Conservation (phyloP, 169 alveolate genomes). For the Eimeria necatrix region DNA sequence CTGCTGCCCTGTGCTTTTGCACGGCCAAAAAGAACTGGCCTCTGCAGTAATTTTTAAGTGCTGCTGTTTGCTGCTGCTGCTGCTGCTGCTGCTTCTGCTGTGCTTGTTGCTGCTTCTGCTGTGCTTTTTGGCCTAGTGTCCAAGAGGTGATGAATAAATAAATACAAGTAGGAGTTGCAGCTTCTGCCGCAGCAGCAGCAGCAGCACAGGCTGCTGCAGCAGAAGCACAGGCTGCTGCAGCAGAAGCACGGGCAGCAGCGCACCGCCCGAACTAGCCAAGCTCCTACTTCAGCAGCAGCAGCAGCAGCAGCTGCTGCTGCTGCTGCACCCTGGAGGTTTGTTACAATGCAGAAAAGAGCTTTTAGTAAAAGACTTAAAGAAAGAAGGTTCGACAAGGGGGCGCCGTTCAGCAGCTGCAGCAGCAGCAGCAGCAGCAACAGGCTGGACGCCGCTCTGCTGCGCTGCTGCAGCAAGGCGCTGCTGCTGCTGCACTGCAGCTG, state of each 20-base stretch:
- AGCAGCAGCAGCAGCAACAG: not conserved
- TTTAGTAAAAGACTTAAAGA: too few relatives aligned
- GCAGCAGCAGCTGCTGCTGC: not conserved
- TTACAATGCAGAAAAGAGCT: too few relatives aligned
- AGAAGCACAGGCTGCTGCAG: not conserved
- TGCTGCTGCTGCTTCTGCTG: conserved; percentile 4
- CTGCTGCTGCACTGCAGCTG: conserved; percentile 1
- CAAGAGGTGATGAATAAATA: too few relatives aligned
- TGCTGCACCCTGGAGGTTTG: too few relatives aligned
- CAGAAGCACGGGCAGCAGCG: not conserved
- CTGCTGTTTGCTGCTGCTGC: not conserved
- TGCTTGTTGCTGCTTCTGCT: not conserved
- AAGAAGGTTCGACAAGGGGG: too few relatives aligned
- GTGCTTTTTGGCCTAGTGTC: not conserved
- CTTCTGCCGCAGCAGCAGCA: not conserved
- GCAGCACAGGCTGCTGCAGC: not conserved
- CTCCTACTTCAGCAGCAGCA: not conserved
- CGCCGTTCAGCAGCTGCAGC: not conserved
- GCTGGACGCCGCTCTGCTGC: not conserved
- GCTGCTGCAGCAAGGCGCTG: not conserved
- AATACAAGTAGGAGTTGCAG: not conserved
- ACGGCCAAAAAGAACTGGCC: not conserved
- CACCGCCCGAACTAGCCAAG: not conserved
- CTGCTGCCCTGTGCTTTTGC: not conserved
- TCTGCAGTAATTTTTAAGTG: not conserved